A percentile compares a stretch with the other conserved stretches of the same genome.
Conservation (phyloP, 192 early-diverging fungal species). For the Coemansia sp. region DNA sequence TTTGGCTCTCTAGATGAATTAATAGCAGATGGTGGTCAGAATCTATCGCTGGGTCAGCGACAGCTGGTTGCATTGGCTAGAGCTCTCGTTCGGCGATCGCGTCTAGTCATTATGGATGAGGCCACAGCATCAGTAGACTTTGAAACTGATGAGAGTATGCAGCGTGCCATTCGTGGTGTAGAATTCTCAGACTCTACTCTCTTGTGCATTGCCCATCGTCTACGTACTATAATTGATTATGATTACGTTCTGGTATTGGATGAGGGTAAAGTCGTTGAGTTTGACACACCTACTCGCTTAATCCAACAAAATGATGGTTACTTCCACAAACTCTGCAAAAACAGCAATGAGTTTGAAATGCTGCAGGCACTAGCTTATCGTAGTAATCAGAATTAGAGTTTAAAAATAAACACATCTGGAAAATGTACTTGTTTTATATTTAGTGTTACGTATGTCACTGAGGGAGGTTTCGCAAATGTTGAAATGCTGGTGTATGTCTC, state of each 20-base stretch:
- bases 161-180: slow-evolving; percentile 74
- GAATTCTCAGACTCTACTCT: slow-evolving; percentile 69
- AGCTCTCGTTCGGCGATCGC: slow-evolving; percentile 66
- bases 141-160: slow-evolving; percentile 80
- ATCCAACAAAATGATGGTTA: slow-evolving; percentile 53
- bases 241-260: slow-evolving; percentile 82
- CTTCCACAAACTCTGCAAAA: slow-evolving; percentile 75
- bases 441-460: too few species aligned
- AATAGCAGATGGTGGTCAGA: slow-evolving; percentile 66
- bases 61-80: slow-evolving; percentile 74
- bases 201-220: slow-evolving; percentile 86
- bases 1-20: slow-evolving; percentile 13
- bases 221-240: slow-evolving; percentile 80
- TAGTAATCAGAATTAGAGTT: background rate
- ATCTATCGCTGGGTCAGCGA: slow-evolving; percentile 74
- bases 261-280: slow-evolving; percentile 73
- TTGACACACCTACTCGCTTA: slow-evolving; percentile 70
- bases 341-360: slow-evolving; percentile 69
- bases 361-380: slow-evolving; percentile 5
- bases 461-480: too few species aligned
- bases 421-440: background rate
- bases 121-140: slow-evolving; percentile 86
- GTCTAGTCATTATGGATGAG: slow-evolving; percentile 78
- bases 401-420: background rate
- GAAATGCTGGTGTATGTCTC: too few species aligned